Conservation (phyloP, 2,329 filamentous ascomycete genomes). For the Talaromyces sp. region DNA sequence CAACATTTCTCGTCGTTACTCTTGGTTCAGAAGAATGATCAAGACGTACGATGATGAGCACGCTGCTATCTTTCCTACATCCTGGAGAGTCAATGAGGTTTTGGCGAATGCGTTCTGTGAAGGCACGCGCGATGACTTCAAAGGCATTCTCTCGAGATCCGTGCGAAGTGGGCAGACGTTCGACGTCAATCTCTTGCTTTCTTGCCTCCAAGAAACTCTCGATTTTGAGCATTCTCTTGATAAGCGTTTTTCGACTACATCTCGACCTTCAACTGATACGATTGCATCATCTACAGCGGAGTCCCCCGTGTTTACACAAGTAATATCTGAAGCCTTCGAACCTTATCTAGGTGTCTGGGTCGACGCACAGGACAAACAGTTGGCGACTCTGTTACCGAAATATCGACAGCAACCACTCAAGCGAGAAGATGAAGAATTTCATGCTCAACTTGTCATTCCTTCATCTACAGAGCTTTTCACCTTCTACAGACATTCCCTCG, state of each 20-base stretch:
- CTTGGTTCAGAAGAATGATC: constrained; percentile 94
- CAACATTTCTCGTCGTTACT: constrained; percentile 91
- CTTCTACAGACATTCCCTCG: constrained; percentile 87
- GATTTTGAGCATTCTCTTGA: constrained; percentile 95
- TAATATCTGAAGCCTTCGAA: constrained; percentile 94
- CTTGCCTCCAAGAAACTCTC: constrained; percentile 88
- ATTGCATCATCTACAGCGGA: constrained; percentile 71
- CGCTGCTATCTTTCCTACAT: constrained; percentile 73
- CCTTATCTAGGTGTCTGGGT: constrained; percentile 97
- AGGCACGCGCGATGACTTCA: constrained; percentile 91
- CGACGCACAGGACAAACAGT: constrained; percentile 85
- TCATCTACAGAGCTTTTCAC: constrained; percentile 97
- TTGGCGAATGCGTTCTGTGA: constrained; percentile 92
- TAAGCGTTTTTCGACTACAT: constrained; percentile 65
- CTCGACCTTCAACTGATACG: constrained; percentile 82
- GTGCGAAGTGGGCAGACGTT: constrained; percentile 76
- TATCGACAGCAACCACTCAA: constrained; percentile 80
- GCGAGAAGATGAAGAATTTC: constrained; percentile 85
- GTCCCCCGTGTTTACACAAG: constrained; percentile 73
- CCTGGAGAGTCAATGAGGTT: constrained; percentile 87
- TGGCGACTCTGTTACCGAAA: constrained; percentile 77
- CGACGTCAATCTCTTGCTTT: constrained; percentile 83
- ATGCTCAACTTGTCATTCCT: constrained; percentile 78
- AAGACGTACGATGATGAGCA: constrained; percentile 96
- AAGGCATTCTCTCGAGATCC: constrained; percentile 80